Evolutionary conservation across 768 basidiomycete genomes (phyloP), one percentile per base, ranked within the genome.

Genomic region (Rhodotorula sphaerocarpa): DNA sequence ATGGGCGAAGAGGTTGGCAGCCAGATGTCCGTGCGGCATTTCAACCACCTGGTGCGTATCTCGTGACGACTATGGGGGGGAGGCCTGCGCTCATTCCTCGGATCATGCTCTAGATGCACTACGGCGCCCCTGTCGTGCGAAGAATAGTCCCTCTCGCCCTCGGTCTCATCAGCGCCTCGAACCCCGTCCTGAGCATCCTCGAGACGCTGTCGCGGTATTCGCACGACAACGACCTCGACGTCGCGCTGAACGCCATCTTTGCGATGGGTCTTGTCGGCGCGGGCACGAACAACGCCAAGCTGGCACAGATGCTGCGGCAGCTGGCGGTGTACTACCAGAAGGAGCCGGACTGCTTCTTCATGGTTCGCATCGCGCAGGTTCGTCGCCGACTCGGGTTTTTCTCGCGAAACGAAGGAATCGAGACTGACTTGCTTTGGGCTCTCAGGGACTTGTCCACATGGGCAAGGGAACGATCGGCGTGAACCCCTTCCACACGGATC

Each of bases 1-100:
- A 96, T 97, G 91, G 95, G 95, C 25, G 95, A 99, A 76, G 93
- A 97, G 28, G 84, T 96, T 51, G 95, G 95, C 51, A 85, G 91
- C 3, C 90, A 97, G 75, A 97, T 99, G 95, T 85, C 88, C n/a
- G 77, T 97, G 71, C 79, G 95, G 67, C 90, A 92, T 71, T 93
- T 97, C 79, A 95, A 96, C 76, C 95, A 99, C 74, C 79, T 99
- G 57, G 92, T 93, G 67, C 70, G 84, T 78, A 7, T 45, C 7
- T 33, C 54, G 44, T n/a, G n/a, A n/a, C n/a, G n/a, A n/a, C n/a
- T n/a, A n/a, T n/a, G n/a, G n/a, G n/a, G n/a, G n/a, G n/a, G n/a
- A n/a, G n/a, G n/a, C n/a, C n/a, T n/a, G n/a, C 47, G 30, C n/a
- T 7, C 16, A 15, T n/a, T 36, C 33, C 5, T 16, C 11, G 12